A percentile compares a stretch with the other conserved stretches of the same genome.
These are phyloP conservation scores for Phaeolepiota aurea DNA, from an alignment of 768 basidiomycete species.

Conservation along the genomic window DNA sequence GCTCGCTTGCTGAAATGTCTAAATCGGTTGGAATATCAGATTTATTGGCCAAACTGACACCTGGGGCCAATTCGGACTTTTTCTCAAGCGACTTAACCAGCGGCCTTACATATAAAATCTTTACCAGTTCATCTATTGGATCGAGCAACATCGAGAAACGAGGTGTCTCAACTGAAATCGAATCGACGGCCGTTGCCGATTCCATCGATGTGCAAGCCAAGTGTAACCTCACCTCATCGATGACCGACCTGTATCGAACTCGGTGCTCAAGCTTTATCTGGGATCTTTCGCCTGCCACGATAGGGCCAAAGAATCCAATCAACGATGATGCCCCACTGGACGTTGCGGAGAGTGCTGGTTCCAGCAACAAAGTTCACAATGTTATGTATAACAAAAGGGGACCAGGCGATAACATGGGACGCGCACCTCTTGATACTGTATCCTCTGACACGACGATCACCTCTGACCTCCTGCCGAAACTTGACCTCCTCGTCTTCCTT, in stretches of 20 bases:
- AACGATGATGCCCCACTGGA: not conserved
- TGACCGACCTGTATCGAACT: not conserved
- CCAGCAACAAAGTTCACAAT: not conserved
- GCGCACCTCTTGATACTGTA: not conserved
- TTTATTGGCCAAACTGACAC: not conserved
- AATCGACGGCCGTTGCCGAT: too few species aligned
- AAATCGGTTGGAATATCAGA: too few species aligned
- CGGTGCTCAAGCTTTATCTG: not conserved
- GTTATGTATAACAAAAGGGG: not conserved
- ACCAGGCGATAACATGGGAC: not conserved
- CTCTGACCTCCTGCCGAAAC: not conserved
- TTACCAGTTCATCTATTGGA: too few species aligned
- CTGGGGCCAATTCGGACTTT: not conserved
- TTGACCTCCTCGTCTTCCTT: not conserved
- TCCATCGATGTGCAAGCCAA: too few species aligned
- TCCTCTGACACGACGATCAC: not conserved
- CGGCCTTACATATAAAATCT: not conserved
- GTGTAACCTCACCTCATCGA: not conserved
- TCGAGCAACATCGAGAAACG: too few species aligned
- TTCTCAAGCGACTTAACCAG: not conserved
- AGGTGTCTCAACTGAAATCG: too few species aligned
- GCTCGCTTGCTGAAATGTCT: too few species aligned
- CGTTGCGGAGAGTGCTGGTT: not conserved
- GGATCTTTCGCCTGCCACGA: not conserved
- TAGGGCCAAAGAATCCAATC: not conserved